These are phyloP conservation scores for Pseudocercospora vitis DNA, from an alignment of 2,329 filamentous ascomycete species.

Conservation along the genomic window DNA sequence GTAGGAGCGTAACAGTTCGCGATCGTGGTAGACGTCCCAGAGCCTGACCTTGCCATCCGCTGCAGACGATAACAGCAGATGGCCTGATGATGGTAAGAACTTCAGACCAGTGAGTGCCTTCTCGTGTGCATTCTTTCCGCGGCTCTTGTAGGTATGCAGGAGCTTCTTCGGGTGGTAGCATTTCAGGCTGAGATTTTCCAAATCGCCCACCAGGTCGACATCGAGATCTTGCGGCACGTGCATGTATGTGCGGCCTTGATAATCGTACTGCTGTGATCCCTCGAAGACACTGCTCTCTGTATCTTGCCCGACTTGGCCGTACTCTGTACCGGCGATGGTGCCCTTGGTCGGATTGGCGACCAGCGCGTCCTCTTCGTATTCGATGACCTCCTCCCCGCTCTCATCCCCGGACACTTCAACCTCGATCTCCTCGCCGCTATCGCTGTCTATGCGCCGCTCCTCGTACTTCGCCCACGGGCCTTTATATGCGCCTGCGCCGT, in stretches of 20 bases:
- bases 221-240: constrained; percentile 90
- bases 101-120: constrained; percentile 85
- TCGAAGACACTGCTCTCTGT: constrained; percentile 84
- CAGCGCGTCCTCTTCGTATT: constrained; percentile 73
- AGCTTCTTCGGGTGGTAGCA: constrained; percentile 88
- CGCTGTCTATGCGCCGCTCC: constrained; percentile 68
- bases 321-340: constrained; percentile 54
- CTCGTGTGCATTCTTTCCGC: constrained; percentile 48
- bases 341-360: constrained; percentile 55
- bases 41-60: constrained; percentile 90
- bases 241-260: constrained; percentile 96
- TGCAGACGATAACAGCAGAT: constrained; percentile 83
- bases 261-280: constrained; percentile 79
- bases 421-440: constrained; percentile 70
- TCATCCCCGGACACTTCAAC: constrained; percentile 72
- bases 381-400: constrained; percentile 72
- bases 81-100: constrained; percentile 85
- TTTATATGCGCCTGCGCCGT: constrained; percentile 84
- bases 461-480: constrained; percentile 92
- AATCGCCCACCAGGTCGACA: constrained; percentile 73
- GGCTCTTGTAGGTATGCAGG: constrained; percentile 83
- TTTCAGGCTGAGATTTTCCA: constrained; percentile 62
- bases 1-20: constrained; percentile 87
- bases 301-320: constrained; percentile 46
- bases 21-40: constrained; percentile 90